phyloP scores from a whole-genome alignment of 768 basidiomycete genomes.

The Trametes elegans region DNA sequence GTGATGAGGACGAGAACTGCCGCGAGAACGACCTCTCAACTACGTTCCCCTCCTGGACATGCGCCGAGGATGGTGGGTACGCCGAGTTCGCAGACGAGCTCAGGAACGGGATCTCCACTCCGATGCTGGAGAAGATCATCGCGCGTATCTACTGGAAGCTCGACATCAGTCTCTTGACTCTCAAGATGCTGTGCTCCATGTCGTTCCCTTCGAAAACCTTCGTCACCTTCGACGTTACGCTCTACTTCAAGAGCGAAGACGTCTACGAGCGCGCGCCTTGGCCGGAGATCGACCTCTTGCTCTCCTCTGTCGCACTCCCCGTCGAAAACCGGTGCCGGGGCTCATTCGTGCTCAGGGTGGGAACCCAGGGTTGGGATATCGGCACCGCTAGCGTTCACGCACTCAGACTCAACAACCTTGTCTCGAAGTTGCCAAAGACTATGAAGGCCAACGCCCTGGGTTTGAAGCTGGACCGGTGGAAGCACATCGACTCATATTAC shows the following conservation, averaged over 20 bases:
- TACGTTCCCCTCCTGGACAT: neutral
- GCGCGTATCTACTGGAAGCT: conserved; percentile 1
- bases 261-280: neutral
- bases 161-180: conserved; percentile 3
- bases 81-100: neutral
- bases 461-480: too few species aligned
- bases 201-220: neutral
- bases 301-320: neutral
- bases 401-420: too few species aligned
- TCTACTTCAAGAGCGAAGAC: neutral
- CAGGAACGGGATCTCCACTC: neutral
- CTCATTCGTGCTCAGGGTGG: too few species aligned
- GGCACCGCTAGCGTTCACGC: too few species aligned
- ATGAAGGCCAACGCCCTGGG: too few species aligned
- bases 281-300: neutral
- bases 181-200: conserved; percentile 1
- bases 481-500: too few species aligned
- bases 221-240: neutral
- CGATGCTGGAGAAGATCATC: neutral
- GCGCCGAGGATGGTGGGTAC: neutral
- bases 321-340: too few species aligned
- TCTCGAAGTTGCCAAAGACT: too few species aligned
- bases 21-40: neutral
- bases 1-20: neutral
- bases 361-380: too few species aligned